These are phyloP conservation scores for Mucor mucedo DNA, from an alignment of 371 early-diverging fungal genomes.

Conservation along the genomic window DNA sequence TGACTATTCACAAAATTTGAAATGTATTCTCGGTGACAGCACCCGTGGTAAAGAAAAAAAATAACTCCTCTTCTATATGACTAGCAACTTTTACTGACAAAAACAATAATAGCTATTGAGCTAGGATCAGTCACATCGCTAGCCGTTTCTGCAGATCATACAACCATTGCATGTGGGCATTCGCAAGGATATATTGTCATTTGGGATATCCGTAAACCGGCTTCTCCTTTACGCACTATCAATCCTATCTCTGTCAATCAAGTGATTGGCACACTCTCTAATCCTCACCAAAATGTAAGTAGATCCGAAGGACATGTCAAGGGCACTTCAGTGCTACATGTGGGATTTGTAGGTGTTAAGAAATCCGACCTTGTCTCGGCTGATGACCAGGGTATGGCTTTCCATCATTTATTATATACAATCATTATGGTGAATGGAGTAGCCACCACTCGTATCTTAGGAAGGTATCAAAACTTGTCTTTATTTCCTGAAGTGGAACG, in stretches of 20 bases:
- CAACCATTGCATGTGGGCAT: slow-evolving; percentile 73
- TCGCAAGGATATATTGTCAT: slow-evolving; percentile 73
- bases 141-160: slow-evolving; percentile 73
- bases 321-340: slow-evolving; percentile 71
- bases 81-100: no score
- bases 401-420: slow-evolving; percentile 73
- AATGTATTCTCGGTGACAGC: slow-evolving; percentile 65
- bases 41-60: slow-evolving; percentile 37
- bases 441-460: slow-evolving; percentile 70
- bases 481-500: slow-evolving; percentile 37
- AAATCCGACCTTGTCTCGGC: slow-evolving; percentile 72
- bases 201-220: slow-evolving; percentile 71
- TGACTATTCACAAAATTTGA: slow-evolving; percentile 70
- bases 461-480: slow-evolving; percentile 62
- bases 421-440: slow-evolving; percentile 73
- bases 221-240: slow-evolving; percentile 55
- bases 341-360: slow-evolving; percentile 72
- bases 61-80: not conserved
- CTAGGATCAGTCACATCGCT: slow-evolving; percentile 77
- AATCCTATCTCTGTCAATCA: slow-evolving; percentile 53
- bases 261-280: slow-evolving; percentile 29
- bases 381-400: slow-evolving; percentile 79
- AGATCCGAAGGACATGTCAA: slow-evolving; percentile 73
- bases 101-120: slow-evolving; percentile 49
- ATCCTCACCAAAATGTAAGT: slow-evolving; percentile 43